Evolutionary conservation across 2,329 filamentous ascomycete species (phyloP), one percentile per base, ranked within the genome.

Genomic region (Fusarium virguliforme): DNA sequence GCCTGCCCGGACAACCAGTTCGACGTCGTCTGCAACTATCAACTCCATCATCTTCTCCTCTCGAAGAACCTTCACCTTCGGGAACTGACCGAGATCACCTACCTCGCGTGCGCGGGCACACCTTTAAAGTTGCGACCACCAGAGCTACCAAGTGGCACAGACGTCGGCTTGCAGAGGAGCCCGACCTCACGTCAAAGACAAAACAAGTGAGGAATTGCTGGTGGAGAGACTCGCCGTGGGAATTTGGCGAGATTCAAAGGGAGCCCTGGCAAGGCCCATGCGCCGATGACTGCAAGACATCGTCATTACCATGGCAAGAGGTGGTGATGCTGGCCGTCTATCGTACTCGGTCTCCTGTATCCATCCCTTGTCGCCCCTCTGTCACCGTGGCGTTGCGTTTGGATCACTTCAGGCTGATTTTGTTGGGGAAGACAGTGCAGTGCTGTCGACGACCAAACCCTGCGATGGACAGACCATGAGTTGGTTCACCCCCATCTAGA

Each of bases 401-500:
- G 56, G 54, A 64, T 57, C 50, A 55, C 38, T 48, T 46, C 41
- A 53, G 53, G 46, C 50, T 48, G 38, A 58, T 69, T 70, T 74
- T 69, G 67, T 70, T 73, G 58, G 60, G 64, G 61, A 46, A 54
- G 34, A 58, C 38, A 58, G 30, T 50, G 60, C 40, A 67, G 22
- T 48, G 43, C 43, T 48, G 28, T 48, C 24, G 15, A 15, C 24
- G 43, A 15, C 22, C 60, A 70, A 55, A 34, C 28, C 51, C 61
- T 38, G 46, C 37, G 46, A 60, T 55, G 59, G 57, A 73, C 65
- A 74, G 64, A 56, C 68, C 68, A 68, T 40, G 62, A 53, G 40
- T 60, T 65, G 59, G 65, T 57, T 65, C 46, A 50, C 58, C 61
- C 54, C 59, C 38, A 37, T 32, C 37, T 59, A 30, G 43, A 53